Conservation (phyloP, 2,329 filamentous ascomycete genomes). For the Colletotrichum karsti region DNA sequence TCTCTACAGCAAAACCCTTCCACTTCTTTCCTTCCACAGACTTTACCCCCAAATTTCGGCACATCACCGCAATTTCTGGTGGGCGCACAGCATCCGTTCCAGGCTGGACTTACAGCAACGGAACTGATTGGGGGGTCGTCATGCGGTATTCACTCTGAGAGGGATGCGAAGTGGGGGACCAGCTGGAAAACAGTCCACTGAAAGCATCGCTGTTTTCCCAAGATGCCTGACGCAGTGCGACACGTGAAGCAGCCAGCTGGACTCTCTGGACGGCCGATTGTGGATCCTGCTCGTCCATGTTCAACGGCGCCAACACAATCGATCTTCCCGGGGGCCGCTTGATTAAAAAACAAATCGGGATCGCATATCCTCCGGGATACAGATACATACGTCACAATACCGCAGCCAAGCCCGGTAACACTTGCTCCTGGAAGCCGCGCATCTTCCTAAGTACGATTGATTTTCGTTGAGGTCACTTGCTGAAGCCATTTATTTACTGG, state of each 20-base stretch:
- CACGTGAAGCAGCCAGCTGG: conserved; percentile 19
- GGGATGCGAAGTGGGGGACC: conserved; percentile 7
- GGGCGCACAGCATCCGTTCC: conserved; percentile 13
- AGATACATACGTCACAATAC: conserved; percentile 16
- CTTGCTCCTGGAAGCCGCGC: conserved; percentile 9
- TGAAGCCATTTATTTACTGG: conserved; percentile 1
- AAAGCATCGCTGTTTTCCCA: background rate
- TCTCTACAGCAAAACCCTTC: background rate
- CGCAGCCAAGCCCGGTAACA: conserved; percentile 2
- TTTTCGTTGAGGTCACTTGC: too few relatives aligned
- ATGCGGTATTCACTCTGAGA: conserved; percentile 2
- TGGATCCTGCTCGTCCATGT: conserved; percentile 12
- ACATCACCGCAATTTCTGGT: background rate
- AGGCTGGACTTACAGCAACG: conserved; percentile 9
- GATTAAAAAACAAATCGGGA: too few relatives aligned
- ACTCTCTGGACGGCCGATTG: background rate
- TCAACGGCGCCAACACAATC: background rate
- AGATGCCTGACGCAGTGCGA: background rate
- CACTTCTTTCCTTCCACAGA: background rate
- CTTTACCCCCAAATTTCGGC: background rate
- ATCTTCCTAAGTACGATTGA: background rate
- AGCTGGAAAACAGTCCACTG: background rate
- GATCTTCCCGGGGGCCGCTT: background rate
- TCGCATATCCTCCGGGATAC: background rate
- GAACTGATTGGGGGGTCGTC: conserved; percentile 13